Conservation (phyloP, 306 rosid genomes). For the Lathyrus tuberosus region DNA sequence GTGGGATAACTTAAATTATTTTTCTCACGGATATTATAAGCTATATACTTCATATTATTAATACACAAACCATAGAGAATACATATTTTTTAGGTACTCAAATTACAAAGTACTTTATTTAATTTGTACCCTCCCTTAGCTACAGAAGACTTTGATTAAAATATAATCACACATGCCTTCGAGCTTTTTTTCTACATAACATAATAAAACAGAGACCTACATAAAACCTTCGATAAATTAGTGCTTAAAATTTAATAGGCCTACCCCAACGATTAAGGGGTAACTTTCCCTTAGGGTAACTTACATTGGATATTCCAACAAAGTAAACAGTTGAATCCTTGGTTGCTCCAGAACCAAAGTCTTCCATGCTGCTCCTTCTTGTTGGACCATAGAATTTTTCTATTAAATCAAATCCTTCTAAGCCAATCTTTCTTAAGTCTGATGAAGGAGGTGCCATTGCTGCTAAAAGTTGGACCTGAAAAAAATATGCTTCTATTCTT, state of each 20-base stretch:
- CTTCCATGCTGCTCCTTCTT: constrained; percentile 5
- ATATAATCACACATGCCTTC: constrained; percentile 25
- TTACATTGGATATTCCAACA: not conserved
- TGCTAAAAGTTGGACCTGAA: not conserved
- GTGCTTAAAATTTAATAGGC: constrained; percentile 16
- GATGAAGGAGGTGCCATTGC: no score
- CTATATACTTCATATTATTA: no score
- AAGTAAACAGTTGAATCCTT: not conserved
- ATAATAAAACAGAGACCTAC: no score
- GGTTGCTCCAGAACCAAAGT: not conserved
- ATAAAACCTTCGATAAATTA: not conserved
- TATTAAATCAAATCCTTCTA: no score
- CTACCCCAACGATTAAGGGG: constrained; percentile 43
- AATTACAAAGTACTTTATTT: not conserved
- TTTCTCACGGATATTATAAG: no score
- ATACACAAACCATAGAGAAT: constrained; percentile 20
- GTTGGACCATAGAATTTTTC: no score
- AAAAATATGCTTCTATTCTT: not conserved
- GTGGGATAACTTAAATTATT: no score
- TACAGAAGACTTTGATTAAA: constrained; percentile 32
- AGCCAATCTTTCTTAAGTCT: no score
- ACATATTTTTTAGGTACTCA: constrained; percentile 1
- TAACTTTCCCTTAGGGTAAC: constrained; percentile 28
- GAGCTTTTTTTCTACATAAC: constrained; percentile 28
- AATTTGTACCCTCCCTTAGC: not conserved